Base-by-base conservation (phyloP, 495 filamentous ascomycete genomes). In the Aspergillus wentii region DNA sequence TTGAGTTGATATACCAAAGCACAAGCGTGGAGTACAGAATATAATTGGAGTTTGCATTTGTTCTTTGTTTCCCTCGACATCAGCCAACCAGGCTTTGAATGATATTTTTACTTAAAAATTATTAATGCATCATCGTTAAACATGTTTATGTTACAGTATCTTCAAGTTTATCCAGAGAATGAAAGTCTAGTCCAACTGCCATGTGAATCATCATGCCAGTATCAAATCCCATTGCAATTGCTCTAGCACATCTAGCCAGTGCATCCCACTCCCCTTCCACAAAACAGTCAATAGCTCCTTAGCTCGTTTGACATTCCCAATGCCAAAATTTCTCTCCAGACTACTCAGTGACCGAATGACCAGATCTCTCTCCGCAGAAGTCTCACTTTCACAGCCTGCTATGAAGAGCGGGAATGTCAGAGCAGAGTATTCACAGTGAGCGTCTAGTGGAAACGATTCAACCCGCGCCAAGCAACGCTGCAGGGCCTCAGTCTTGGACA, bases 1-100 rank as follows among this genome's bases (percentile, higher is more conserved):
- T 43, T 76, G 44, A 74, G 72, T 44, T 76, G 59, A 68, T 38
- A 33, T 16, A 28, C n/a, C n/a, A n/a, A n/a, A n/a, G n/a, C n/a
- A n/a, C n/a, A n/a, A n/a, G n/a, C n/a, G n/a, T n/a, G n/a, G n/a
- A n/a, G n/a, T n/a, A n/a, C n/a, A n/a, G n/a, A n/a, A n/a, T n/a
- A n/a, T n/a, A n/a, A n/a, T n/a, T n/a, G n/a, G n/a, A n/a, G n/a
- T n/a, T n/a, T n/a, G n/a, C n/a, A n/a, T n/a, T n/a, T n/a, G n/a
- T n/a, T n/a, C n/a, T n/a, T n/a, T n/a, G n/a, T n/a, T n/a, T n/a
- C n/a, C n/a, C n/a, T n/a, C n/a, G n/a, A n/a, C n/a, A n/a, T n/a
- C n/a, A n/a, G n/a, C n/a, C n/a, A n/a, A n/a, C n/a, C n/a, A n/a
- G n/a, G n/a, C n/a, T n/a, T n/a, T n/a, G n/a, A n/a, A n/a, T n/a